These are phyloP conservation scores for Allantophomopsis lycopodina DNA, from an alignment of 2,329 filamentous ascomycete genomes.

Conservation along the genomic window DNA sequence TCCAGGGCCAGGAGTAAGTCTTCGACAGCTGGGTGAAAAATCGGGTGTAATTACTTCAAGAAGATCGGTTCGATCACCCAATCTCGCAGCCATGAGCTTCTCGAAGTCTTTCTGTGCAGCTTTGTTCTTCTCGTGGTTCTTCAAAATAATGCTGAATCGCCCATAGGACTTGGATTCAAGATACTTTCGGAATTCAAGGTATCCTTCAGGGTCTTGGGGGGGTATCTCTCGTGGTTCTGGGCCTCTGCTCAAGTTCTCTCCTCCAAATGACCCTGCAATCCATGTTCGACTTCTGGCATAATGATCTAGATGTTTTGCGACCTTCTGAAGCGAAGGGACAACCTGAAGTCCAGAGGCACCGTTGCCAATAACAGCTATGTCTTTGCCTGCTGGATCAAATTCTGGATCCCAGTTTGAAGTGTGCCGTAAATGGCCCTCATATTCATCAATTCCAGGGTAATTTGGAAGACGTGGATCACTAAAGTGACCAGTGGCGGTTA, in stretches of 20 bases:
- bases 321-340: conserved; percentile 34
- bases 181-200: conserved; percentile 40
- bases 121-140: conserved; percentile 33
- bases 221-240: conserved; percentile 36
- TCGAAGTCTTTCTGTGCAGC: conserved; percentile 31
- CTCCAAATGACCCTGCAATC: conserved; percentile 48
- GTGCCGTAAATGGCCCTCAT: conserved; percentile 38
- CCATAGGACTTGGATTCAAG: conserved; percentile 42
- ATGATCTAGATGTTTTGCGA: conserved; percentile 39
- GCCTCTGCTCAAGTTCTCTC: conserved; percentile 22
- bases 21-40: conserved; percentile 22
- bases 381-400: conserved; percentile 32
- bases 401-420: conserved; percentile 41
- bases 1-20: conserved; percentile 28
- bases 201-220: conserved; percentile 37
- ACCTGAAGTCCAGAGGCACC: conserved; percentile 46
- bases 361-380: conserved; percentile 47
- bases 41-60: conserved; percentile 41
- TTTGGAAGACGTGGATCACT: conserved; percentile 3
- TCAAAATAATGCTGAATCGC: conserved; percentile 37
- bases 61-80: conserved; percentile 39
- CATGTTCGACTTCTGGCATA: conserved; percentile 52
- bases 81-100: conserved; percentile 35
- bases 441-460: conserved; percentile 25
- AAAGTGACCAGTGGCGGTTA: conserved; percentile 29